phyloP scores from a whole-genome alignment of 805 yeast genomes.

The Spathaspora boniae region DNA sequence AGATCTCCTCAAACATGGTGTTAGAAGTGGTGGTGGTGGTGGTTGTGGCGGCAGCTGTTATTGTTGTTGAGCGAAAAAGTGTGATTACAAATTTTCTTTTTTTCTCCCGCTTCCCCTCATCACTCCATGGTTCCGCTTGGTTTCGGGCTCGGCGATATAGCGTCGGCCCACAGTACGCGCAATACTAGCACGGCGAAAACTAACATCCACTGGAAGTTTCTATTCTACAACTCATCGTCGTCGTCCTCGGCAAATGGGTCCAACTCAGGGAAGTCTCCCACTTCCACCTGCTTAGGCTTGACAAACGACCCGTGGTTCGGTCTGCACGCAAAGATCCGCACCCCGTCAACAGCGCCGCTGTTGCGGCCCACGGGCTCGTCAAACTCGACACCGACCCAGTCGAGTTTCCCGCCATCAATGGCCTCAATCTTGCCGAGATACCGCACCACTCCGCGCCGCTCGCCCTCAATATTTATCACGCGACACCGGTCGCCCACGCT shows the following conservation, averaged over 20 bases:
- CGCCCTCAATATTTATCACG: constrained; percentile 40
- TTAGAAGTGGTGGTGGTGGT: no score
- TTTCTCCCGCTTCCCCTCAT: constrained; percentile 3
- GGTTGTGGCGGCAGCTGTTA: constrained; percentile 1
- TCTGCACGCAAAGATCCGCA: constrained; percentile 53
- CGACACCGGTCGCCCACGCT: constrained; percentile 54
- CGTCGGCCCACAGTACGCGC: background rate
- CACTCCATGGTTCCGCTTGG: background rate
- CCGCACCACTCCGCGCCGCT: constrained; percentile 66
- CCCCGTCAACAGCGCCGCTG: constrained; percentile 69
- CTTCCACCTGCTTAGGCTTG: constrained; percentile 62
- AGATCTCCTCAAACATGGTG: constrained; percentile 18
- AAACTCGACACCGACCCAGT: constrained; percentile 84
- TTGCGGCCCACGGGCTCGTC: constrained; percentile 88
- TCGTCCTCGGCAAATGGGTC: constrained; percentile 45
- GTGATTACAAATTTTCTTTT: no score
- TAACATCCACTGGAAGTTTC: background rate
- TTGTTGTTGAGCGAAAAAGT: no score
- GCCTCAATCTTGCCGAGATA: constrained; percentile 67
- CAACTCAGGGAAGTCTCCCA: constrained; percentile 61
- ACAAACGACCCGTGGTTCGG: constrained; percentile 74
- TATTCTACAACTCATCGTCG: constrained; percentile 23
- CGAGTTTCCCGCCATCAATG: constrained; percentile 45
- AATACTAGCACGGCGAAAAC: background rate
- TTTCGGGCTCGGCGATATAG: background rate